Conservation (phyloP, 805 yeast species). For the Blastobotrys terrestris region DNA sequence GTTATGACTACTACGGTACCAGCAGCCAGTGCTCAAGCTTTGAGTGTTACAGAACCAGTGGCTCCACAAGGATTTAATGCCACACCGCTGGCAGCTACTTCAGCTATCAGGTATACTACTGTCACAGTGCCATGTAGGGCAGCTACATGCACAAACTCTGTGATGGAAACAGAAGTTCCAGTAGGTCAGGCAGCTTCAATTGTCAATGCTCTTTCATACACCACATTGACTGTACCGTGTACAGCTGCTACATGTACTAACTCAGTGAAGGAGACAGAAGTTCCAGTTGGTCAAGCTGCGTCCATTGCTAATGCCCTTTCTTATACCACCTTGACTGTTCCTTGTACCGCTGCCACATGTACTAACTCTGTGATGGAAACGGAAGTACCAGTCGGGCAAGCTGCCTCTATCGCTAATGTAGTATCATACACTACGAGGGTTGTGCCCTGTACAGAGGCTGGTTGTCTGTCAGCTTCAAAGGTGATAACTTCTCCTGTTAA, state of each 20-base stretch:
- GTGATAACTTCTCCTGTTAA: neutral
- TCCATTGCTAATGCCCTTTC: slow-evolving; percentile 4
- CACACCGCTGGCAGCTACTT: neutral
- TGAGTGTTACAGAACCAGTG: neutral
- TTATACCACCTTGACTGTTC: slow-evolving; percentile 16
- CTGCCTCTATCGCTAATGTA: neutral
- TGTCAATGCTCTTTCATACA: slow-evolving; percentile 4
- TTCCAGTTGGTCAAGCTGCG: slow-evolving; percentile 2
- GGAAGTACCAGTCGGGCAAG: slow-evolving; percentile 7
- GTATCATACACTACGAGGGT: neutral
- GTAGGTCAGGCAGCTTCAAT: neutral
- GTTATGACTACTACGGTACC: slow-evolving; percentile 12
- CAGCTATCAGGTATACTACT: slow-evolving; percentile 5
- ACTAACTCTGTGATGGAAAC: slow-evolving; percentile 12
- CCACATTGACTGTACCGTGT: slow-evolving; percentile 4
- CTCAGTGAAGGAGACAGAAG: slow-evolving; percentile 2
- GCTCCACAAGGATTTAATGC: slow-evolving; percentile 2
- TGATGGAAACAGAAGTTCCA: neutral
- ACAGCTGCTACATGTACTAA: neutral
- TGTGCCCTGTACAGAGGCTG: neutral
- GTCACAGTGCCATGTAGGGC: slow-evolving; percentile 3
- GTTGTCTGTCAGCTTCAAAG: neutral
- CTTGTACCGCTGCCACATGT: slow-evolving; percentile 14
- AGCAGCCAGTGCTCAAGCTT: neutral
- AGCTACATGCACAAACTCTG: neutral